Conservation (phyloP, 192 early-diverging fungal species). For the Coemansia sp. region DNA sequence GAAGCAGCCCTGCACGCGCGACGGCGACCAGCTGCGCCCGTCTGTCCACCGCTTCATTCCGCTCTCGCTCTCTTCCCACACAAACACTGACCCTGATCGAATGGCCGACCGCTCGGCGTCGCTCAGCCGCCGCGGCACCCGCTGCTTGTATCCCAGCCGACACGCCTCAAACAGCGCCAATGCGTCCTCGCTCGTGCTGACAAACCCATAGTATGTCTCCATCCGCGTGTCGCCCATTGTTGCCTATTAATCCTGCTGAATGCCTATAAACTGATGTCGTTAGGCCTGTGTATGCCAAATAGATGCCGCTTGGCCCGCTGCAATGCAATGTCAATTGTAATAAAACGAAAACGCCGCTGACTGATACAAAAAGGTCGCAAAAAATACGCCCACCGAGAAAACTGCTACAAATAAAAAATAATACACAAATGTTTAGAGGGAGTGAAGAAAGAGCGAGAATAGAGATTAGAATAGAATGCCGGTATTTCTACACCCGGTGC, state of each 20-base stretch:
- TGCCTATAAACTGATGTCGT: no score
- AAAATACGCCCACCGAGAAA: neutral
- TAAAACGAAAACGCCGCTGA: neutral
- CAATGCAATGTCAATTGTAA: neutral
- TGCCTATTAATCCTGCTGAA: neutral
- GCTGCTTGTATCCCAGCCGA: conserved; percentile 65
- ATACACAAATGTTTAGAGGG: conserved; percentile 3
- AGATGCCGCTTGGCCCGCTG: no score
- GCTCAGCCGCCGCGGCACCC: conserved; percentile 77
- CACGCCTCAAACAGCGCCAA: conserved; percentile 89
- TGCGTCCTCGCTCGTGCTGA: conserved; percentile 84
- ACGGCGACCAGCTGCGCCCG: conserved; percentile 85
- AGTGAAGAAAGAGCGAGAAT: neutral
- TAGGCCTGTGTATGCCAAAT: no score
- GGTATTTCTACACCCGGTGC: neutral
- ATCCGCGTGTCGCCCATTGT: conserved; percentile 56
- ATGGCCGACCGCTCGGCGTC: conserved; percentile 80
- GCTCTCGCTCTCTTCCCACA: conserved; percentile 87
- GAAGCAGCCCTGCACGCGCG: conserved; percentile 82
- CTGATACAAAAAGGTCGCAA: neutral
- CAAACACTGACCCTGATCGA: conserved; percentile 82
- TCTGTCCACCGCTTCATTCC: conserved; percentile 95
- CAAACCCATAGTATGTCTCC: conserved; percentile 81
- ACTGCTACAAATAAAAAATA: conserved; percentile 13
- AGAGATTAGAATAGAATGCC: neutral